phyloP scores from a whole-genome alignment of 208 protist species.

The Crithidia brevicula region DNA sequence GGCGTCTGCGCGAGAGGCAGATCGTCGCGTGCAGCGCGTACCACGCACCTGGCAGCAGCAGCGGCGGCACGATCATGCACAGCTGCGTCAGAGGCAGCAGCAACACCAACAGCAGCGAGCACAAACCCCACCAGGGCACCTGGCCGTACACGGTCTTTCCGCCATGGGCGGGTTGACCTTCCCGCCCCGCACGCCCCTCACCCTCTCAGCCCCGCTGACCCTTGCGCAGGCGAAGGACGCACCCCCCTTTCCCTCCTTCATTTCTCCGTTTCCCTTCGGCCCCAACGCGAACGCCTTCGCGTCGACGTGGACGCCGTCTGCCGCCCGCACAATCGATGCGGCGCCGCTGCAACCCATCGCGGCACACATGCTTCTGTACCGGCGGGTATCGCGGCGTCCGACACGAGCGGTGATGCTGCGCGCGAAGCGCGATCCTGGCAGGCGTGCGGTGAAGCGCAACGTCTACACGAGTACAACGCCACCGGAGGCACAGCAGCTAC shows the following conservation, averaged over 20 bases:
- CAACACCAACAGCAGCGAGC: no score
- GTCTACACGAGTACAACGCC: conserved; percentile 19
- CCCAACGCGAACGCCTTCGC: not conserved
- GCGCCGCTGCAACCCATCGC: not conserved
- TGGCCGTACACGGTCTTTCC: no score
- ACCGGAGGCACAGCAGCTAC: not conserved
- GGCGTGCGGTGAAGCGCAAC: conserved; percentile 33
- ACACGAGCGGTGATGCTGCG: not conserved
- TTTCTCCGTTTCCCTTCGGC: not conserved
- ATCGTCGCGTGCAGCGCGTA: not conserved
- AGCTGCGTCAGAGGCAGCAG: not conserved
- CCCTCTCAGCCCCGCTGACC: no score
- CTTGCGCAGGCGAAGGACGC: no score
- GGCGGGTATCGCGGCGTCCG: not conserved
- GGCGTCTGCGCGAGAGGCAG: not conserved
- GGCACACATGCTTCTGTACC: conserved; percentile 2
- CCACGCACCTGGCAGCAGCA: conserved; percentile 34
- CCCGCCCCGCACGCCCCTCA: conserved; percentile 6
- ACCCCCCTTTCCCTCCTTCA: conserved; percentile 10
- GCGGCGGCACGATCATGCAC: conserved; percentile 7
- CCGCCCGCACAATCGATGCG: no score
- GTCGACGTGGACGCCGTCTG: not conserved
- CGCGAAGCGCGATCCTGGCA: conserved; percentile 27
- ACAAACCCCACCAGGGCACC: no score
- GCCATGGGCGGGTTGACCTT: no score